phyloP scores from a whole-genome alignment of 129 eudicot genomes.

The Arctium minus region DNA sequence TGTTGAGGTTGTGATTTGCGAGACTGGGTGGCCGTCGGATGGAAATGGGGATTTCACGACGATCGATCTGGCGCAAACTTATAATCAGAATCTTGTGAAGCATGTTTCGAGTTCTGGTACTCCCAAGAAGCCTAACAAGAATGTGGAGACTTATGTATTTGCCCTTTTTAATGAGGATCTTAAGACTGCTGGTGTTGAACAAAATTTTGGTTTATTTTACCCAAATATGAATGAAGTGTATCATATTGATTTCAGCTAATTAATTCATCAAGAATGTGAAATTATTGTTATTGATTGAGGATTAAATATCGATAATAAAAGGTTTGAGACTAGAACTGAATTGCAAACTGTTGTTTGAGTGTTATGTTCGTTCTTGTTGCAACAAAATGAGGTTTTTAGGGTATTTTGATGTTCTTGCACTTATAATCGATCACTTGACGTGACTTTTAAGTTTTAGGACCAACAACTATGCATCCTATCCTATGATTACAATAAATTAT shows the following conservation, averaged over 20 bases:
- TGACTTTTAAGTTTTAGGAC: too few relatives aligned
- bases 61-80: slow-evolving; percentile 14
- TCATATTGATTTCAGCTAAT: slow-evolving; percentile 27
- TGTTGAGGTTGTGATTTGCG: slow-evolving; percentile 35
- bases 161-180: slow-evolving; percentile 38
- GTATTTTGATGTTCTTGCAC: too few relatives aligned
- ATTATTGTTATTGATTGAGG: neutral
- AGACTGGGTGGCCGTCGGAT: slow-evolving; percentile 50
- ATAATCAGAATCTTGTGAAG: slow-evolving; percentile 27
- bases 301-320: neutral
- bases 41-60: slow-evolving; percentile 35
- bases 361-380: too few relatives aligned
- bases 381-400: too few relatives aligned
- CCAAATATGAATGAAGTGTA: slow-evolving; percentile 38
- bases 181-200: slow-evolving; percentile 40
- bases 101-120: slow-evolving; percentile 36
- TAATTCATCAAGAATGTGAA: neutral
- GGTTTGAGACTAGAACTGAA: neutral
- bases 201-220: slow-evolving; percentile 40
- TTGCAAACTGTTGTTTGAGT: neutral
- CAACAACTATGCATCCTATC: too few relatives aligned
- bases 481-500: too few relatives aligned
- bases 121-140: slow-evolving; percentile 30
- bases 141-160: slow-evolving; percentile 36
- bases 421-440: too few relatives aligned